Evolutionary conservation across 148 eudicot genomes (phyloP).

Genomic region (Polygonum maritimum): DNA sequence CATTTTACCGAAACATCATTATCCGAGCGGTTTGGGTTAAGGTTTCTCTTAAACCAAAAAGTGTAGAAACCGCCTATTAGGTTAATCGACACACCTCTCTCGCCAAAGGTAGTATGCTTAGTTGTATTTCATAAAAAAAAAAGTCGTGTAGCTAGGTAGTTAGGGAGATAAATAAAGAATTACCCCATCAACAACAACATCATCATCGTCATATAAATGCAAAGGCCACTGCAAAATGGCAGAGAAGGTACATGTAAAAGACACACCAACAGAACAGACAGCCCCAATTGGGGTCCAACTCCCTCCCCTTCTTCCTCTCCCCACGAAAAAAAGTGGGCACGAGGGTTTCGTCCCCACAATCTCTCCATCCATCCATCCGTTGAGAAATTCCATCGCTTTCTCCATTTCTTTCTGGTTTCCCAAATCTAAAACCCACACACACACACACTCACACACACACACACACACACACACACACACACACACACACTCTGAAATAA

Average conservation of each 20-base stretch:
- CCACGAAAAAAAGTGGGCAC: background rate
- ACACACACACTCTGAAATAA: background rate
- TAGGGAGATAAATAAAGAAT: background rate
- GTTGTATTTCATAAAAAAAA: too few species aligned
- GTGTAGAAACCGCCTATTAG: too few species aligned
- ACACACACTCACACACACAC: background rate
- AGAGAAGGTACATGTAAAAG: conserved; percentile 6
- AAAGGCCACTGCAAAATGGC: background rate
- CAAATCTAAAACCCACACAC: background rate
- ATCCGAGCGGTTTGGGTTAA: too few species aligned
- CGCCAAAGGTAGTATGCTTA: too few species aligned
- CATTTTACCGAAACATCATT: too few species aligned
- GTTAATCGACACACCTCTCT: too few species aligned
- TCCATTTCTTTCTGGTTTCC: background rate
- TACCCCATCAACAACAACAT: background rate
- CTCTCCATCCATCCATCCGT: background rate
- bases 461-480: background rate
- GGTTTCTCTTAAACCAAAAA: too few species aligned
- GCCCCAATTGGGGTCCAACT: conserved; percentile 7
- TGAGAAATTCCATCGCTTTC: background rate
- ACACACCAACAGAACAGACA: background rate
- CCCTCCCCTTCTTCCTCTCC: background rate
- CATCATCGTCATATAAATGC: background rate
- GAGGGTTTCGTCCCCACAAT: conserved; percentile 3
- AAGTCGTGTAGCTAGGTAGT: background rate